Evolutionary conservation across 2,329 filamentous ascomycete species (phyloP).

Genomic region (Penicillium sp.): DNA sequence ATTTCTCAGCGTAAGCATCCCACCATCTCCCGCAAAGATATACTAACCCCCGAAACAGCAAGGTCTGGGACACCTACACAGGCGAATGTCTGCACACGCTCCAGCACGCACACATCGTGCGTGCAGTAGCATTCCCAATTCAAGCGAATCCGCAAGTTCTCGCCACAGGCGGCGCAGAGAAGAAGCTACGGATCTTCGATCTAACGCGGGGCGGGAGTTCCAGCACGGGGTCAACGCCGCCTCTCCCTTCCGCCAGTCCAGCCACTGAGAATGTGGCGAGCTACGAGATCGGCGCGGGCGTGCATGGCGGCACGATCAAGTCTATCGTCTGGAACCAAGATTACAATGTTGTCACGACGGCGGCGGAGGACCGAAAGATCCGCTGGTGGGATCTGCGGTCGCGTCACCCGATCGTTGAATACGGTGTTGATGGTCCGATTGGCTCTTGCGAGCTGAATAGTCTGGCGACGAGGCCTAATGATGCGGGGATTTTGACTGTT

Average conservation of each 20-base stretch:
- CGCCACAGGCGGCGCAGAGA: conserved; percentile 92
- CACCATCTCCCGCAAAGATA: neutral
- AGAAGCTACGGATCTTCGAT: conserved; percentile 93
- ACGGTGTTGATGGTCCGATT: conserved; percentile 78
- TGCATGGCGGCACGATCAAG: conserved; percentile 87
- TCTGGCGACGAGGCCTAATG: conserved; percentile 58
- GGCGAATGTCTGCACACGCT: conserved; percentile 85
- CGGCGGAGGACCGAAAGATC: conserved; percentile 83
- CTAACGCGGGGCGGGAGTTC: conserved; percentile 55
- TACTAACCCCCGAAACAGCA: conserved; percentile 53
- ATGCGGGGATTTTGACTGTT: conserved; percentile 75
- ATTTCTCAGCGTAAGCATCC: conserved; percentile 80
- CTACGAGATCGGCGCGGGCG: conserved; percentile 83
- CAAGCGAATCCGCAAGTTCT: conserved; percentile 75
- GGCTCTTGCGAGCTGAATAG: conserved; percentile 87
- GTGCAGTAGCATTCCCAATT: conserved; percentile 83
- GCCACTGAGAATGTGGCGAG: conserved; percentile 52
- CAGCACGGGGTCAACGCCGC: conserved; percentile 40
- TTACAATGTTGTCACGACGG: conserved; percentile 84
- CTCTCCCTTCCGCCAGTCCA: conserved; percentile 35
- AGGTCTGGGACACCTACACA: conserved; percentile 95
- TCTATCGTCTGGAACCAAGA: conserved; percentile 92
- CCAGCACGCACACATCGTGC: conserved; percentile 91
- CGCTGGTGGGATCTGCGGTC: conserved; percentile 91
- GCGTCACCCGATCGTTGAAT: conserved; percentile 70